Evolutionary conservation across 1,284 basidiomycete genomes (phyloP), one percentile per base, ranked within the genome.

Genomic region (Sanghuangporus sanghuang): DNA sequence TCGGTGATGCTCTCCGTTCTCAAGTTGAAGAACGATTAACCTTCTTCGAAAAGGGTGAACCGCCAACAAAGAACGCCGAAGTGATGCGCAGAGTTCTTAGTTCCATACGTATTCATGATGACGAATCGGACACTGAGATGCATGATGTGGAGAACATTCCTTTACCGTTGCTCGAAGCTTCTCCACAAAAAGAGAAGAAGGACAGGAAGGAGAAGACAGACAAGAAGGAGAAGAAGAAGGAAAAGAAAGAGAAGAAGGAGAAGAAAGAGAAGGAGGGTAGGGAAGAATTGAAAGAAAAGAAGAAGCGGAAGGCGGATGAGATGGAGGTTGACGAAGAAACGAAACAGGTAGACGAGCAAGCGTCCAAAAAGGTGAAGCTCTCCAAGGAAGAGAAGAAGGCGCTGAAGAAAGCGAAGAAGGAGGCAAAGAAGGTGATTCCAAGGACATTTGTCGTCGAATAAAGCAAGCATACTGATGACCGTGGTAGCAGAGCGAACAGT

Each of bases 11-110:
- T 11, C 84, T 99, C 23, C 85, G 92, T 12, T 81, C 85, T 5
- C 97, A 99, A 78, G 97, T 99, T 16, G 97, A 99, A 76, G 96
- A 99, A 77, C 87, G 97, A 16, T 83, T 99, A 8, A 83, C 82
- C 66, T 99, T 99, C 80, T 99, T 98, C 80, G 96, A 96, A 76
- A 91, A 86, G 1, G 94, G 94, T 23, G 83, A 82, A 6, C 84
- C 78, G 12, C 77, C 78, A 23, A 75, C 76, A 57, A 81, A 79
- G 73, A 80, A 81, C 70, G 67, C 77, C n/a, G 79, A 82, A 63
- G 79, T 79, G 14, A 84, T 85, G 76, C 75, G 78, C 70, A 83
- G 82, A 71, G 96, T 96, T 7, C 75, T 97, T 67, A 86, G 91
- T 48, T 85, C 86, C 59, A 87, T 97, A 58, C 88, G 85, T 46